These are phyloP conservation scores for Magnaporthiopsis rhizophila DNA, from an alignment of 2,329 filamentous ascomycete species.

Conservation along the genomic window DNA sequence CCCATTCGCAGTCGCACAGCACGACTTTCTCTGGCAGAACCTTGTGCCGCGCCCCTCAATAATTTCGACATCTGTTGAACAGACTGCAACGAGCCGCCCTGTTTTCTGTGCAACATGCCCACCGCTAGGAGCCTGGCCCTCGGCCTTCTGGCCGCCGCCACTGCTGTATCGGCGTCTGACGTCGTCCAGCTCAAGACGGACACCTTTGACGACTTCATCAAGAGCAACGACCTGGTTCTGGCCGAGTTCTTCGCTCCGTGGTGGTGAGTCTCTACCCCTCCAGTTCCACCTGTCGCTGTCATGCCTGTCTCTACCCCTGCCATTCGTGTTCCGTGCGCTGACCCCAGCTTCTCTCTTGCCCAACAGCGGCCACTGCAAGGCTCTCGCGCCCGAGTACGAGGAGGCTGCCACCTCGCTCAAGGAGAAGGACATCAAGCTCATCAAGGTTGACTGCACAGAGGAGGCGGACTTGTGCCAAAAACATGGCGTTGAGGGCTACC, in stretches of 20 bases:
- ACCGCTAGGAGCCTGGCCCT: constrained; percentile 39
- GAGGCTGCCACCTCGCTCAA: constrained; percentile 75
- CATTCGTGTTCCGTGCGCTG: too few relatives aligned
- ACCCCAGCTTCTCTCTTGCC: constrained; percentile 3
- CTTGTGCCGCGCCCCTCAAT: neutral
- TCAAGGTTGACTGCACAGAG: constrained; percentile 91
- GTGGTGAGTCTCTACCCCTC: constrained; percentile 44
- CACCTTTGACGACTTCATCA: constrained; percentile 80
- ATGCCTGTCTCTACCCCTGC: neutral
- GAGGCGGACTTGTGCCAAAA: constrained; percentile 85
- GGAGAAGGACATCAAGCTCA: constrained; percentile 79
- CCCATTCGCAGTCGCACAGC: constrained; percentile 2
- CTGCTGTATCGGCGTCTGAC: constrained; percentile 63
- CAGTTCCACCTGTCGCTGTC: neutral
- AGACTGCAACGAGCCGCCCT: neutral
- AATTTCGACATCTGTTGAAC: neutral
- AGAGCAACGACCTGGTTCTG: constrained; percentile 78
- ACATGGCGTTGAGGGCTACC: constrained; percentile 93
- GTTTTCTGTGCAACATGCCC: constrained; percentile 31
- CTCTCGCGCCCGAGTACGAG: constrained; percentile 87
- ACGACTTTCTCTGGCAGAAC: constrained; percentile 1
- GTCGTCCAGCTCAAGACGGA: constrained; percentile 79
- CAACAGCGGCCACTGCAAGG: constrained; percentile 95
- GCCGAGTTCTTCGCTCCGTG: constrained; percentile 56
- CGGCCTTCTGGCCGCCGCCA: constrained; percentile 47